Evolutionary conservation across 2,329 filamentous ascomycete genomes (phyloP), one percentile per base, ranked within the genome.

Genomic region (Cladosporium sp.): DNA sequence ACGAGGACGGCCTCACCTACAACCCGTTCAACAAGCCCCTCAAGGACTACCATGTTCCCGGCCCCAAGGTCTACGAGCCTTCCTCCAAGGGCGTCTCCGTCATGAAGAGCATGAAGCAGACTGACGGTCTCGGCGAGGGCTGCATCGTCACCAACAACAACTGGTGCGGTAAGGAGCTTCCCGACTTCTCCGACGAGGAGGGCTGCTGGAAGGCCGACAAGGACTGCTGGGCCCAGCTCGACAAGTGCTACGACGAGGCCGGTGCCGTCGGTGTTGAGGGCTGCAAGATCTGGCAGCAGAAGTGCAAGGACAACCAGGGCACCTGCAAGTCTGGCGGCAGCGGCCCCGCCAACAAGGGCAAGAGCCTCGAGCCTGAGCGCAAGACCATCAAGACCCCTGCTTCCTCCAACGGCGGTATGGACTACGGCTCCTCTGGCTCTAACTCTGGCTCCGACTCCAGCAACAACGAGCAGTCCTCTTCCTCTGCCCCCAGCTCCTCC

Each of bases 91-190:
- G 53, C n/a, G 36, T 35, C 53, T 48, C 52, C 35, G 22, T 55
- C 51, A 30, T 54, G 43, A 36, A 49, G 33, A 52, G 36, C 50
- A 35, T 3, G 22, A 29, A 49, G 43, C 53, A 77, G 55, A 67
- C 60, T 3, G 70, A 75, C 35, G 82, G 81, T 11, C 65, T 75
- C 11, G 70, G 80, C 46, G 49, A 60, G 1, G 69, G 73, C 57
- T 85, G 80, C 61, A 70, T 86, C 32, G 61, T 83, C 53, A 79
- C 81, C 61, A 87, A 86, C 62, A 84, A 72, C 52, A 88, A 89
- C 70, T 89, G 84, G 85, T 86, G 83, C 67, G 84, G 77, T 45
- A 71, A 75, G 52, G 77, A 86, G 60, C 73, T 88, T 1, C 64
- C 77, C 0, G 59, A 67, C 7, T 88, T 85, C 69, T 43, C 18